Base-by-base conservation (phyloP, 148 eudicot genomes). In the Amaranthus palmeri region DNA sequence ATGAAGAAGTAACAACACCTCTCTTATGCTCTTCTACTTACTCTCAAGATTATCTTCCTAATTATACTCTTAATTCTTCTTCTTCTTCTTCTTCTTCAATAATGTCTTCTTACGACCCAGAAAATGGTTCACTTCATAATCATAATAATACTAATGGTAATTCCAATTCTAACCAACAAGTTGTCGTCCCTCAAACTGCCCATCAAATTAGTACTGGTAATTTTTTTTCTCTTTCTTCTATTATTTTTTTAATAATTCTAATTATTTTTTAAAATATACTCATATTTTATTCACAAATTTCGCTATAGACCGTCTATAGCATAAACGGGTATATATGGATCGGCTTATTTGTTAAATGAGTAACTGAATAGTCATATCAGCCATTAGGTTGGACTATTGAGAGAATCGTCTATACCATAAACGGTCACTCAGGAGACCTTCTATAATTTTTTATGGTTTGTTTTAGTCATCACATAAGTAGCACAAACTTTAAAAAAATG, bases 141-240 rank as follows among this genome's bases (percentile, higher is more conserved):
- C 70, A 74, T n/a, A 60, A 18, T 8, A n/a, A 0, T 10, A 25
- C 3, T 15, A 18, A 4, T 12, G 66, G 54, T 8, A 74, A 74
- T 55, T 61, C 51, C 3, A 43, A 42, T 18, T 4, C 14, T 7
- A 49, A 63, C 7, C 51, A 14, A 44, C 51, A 64, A 45, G 75
- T 77, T 65, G 81, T 82, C 60, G 40, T 82, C 69, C 90, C 92
- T n/a, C 89, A 89, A 3, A 89, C 97, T 50, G 92, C 97, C 55
- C 97, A 92, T 79, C 89, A 83, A 74, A 88, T 89, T 51, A 92
- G 97, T 75, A 77, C 76, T 18, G 97, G 97, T 92, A 66, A 69
- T 47, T 48, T 42, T 67, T 10, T 62, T 11, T 73, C 65, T 71
- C 49, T 54, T 6, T 61, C 45, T 4, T 41, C 36, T 8, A 2